These are phyloP conservation scores for Trichoderma sp. DNA, from an alignment of 2,329 filamentous ascomycete species.

Conservation along the genomic window DNA sequence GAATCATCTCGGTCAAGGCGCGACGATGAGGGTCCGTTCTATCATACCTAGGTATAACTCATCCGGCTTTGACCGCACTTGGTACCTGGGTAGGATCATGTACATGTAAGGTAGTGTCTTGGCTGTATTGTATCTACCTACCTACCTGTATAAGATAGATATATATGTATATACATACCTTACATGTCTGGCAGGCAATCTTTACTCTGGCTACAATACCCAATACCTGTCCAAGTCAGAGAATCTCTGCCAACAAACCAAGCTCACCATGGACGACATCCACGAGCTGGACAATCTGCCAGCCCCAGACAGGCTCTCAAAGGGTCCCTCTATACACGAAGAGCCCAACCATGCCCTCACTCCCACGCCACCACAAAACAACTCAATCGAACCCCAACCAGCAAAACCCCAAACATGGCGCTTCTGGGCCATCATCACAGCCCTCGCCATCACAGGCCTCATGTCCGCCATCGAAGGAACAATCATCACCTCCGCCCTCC, in stretches of 20 bases:
- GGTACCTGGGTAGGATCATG: no score
- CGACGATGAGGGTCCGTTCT: not conserved
- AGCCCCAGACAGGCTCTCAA: not conserved
- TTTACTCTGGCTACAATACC: not conserved
- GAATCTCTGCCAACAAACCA: not conserved
- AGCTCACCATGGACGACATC: not conserved
- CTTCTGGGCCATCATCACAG: slow-evolving; percentile 30
- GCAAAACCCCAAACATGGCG: not conserved
- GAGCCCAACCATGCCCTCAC: not conserved
- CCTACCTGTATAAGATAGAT: no score
- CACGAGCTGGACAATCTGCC: not conserved
- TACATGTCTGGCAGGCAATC: not conserved
- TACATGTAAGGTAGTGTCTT: no score
- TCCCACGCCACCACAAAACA: not conserved
- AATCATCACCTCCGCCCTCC: slow-evolving; percentile 60
- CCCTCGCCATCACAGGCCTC: slow-evolving; percentile 37
- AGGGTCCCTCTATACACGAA: not conserved
- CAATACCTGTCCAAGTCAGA: no score
- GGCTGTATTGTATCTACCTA: no score
- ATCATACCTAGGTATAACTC: no score
- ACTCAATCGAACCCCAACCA: not conserved
- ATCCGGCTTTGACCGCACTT: not conserved
- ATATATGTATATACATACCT: no score
- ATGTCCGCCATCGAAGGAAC: slow-evolving; percentile 51
- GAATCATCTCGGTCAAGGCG: not conserved